phyloP scores from a whole-genome alignment of 441 rosid species.

The Brassica balearica region DNA sequence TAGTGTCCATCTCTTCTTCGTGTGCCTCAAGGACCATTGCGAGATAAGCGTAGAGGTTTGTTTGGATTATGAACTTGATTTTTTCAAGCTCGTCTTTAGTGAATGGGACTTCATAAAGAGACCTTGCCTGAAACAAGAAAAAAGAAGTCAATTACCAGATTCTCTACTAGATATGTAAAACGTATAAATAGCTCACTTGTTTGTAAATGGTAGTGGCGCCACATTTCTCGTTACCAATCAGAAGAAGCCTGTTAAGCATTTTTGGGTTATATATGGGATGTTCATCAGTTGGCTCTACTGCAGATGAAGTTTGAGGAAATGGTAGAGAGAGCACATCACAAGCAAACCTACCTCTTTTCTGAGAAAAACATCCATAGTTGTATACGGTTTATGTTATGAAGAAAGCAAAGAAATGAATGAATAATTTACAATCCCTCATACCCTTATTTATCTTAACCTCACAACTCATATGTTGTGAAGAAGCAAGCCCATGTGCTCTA shows the following conservation, averaged over 20 bases:
- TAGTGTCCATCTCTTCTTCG: constrained; percentile 53
- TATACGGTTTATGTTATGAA: constrained; percentile 12
- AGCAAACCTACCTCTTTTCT: constrained; percentile 50
- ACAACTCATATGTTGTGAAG: background rate
- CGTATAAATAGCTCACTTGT: constrained; percentile 50
- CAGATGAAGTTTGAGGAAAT: constrained; percentile 43
- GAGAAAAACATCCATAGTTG: constrained; percentile 14
- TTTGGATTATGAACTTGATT: constrained; percentile 66
- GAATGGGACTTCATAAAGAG: constrained; percentile 58
- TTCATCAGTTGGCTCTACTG: constrained; percentile 39
- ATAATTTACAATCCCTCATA: too few relatives aligned
- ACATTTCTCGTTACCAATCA: constrained; percentile 64
- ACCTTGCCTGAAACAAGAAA: constrained; percentile 59
- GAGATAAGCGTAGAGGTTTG: constrained; percentile 64
- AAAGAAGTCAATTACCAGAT: constrained; percentile 22
- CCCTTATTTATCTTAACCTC: too few relatives aligned
- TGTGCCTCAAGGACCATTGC: constrained; percentile 60
- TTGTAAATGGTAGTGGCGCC: constrained; percentile 76
- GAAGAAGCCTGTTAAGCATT: constrained; percentile 55
- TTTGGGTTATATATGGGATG: constrained; percentile 36
- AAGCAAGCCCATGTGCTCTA: background rate
- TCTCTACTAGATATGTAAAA: background rate
- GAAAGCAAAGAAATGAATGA: background rate
- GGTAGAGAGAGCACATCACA: constrained; percentile 62
- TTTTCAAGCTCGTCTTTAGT: constrained; percentile 58